A percentile compares a stretch with the other conserved stretches of the same genome.
Conservation (phyloP, 129 eudicot species). For the Centrapalus pauciflorus region DNA sequence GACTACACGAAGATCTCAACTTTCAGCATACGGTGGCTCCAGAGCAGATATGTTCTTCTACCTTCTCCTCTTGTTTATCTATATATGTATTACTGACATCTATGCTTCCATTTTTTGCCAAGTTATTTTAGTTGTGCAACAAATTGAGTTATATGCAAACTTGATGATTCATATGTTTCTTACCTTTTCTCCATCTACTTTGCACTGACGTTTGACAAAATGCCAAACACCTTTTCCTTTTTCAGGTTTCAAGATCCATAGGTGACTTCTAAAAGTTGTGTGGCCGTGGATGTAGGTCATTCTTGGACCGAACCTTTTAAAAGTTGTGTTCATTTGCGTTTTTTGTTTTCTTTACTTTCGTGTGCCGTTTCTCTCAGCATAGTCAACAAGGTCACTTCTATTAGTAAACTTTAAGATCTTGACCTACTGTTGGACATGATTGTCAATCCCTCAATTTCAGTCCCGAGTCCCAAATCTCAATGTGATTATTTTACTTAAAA, state of each 20-base stretch:
- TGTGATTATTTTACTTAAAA: no score
- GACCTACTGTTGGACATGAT: no score
- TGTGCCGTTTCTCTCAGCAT: no score
- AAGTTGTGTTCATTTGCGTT: no score
- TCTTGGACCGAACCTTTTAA: no score
- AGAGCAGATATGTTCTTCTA: conserved; percentile 9
- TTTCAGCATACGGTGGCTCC: conserved; percentile 29
- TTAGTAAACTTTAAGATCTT: no score
- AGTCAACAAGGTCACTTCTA: neutral
- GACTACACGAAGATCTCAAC: conserved; percentile 32
- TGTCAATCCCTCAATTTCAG: no score
- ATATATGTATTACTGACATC: conserved; percentile 1
- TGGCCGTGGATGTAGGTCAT: no score
- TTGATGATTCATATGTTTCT: neutral
- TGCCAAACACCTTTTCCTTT: conserved; percentile 1
- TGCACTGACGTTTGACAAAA: neutral
- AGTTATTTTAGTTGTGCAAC: neutral
- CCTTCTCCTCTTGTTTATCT: conserved; percentile 14
- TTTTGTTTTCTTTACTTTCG: no score
- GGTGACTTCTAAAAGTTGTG: conserved; percentile 84
- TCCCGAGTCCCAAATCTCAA: no score
- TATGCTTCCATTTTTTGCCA: neutral
- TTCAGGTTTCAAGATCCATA: conserved; percentile 79
- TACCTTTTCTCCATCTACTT: neutral
- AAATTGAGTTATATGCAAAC: neutral